Base-by-base conservation (phyloP, 2,329 filamentous ascomycete genomes). In the Diaporthe eres region DNA sequence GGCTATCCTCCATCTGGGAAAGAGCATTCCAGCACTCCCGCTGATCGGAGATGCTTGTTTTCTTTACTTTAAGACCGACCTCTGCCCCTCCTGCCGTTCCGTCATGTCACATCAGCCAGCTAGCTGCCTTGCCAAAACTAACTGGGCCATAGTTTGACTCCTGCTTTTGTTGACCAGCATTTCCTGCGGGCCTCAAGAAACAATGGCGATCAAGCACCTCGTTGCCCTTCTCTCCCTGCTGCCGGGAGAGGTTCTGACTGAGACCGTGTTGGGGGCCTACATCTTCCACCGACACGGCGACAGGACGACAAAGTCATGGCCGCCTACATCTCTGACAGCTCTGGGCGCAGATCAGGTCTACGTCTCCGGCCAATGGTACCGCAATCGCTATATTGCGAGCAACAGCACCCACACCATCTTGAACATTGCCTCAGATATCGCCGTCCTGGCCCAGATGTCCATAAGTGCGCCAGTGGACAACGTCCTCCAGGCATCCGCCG, bases 221-320 rank as follows among this genome's bases (percentile, higher is more conserved):
- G 79, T 88, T 75, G 78, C 87, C 77, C 83, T 86, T 57, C 80
- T 86, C 67, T 81, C 85, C 72, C 79, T 86, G 67, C 77, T 85
- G 63, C 80, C 85, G 51, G 79, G 76, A 61, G 79, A 77, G 65
- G 39, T 37, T 7, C 25, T 65, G 34, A 85, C 85, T 28, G 94
- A 97, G 86, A 94, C 92, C 0, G 88, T 97, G 39, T 88, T 98
- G 22, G 95, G 95, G 71, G 92, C 93, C 61, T 97, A 96, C 84
- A 92, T 98, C 84, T 98, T 97, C 87, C 92, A 95, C 80, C 94
- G 96, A 61, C 96, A 98, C 42, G 96, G 96, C 75, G 96, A 98
- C 84, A 92, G 96, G 74, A 96, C 95, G 0, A 86, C 94, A 78
- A 98, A 98, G 86, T 88, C 91, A 25, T 91, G 91, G 77, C 87